phyloP scores from a whole-genome alignment of 2,329 filamentous ascomycete genomes.

The Aspergillus caelatus region DNA sequence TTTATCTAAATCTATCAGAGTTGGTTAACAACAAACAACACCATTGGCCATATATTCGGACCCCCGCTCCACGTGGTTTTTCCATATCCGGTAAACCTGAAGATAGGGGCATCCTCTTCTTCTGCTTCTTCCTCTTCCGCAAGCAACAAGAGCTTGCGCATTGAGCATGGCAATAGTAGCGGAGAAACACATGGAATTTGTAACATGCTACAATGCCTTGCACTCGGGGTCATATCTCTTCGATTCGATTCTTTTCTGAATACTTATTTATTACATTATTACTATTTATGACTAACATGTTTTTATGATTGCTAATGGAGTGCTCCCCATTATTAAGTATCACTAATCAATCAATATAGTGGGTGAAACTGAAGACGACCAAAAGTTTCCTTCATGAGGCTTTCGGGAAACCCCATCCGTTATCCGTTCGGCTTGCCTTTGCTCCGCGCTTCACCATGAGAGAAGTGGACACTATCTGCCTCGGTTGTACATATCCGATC shows the following conservation, averaged over 20 bases:
- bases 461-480: not conserved
- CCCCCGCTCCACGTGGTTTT: not conserved
- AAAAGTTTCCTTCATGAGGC: too few species aligned
- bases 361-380: not conserved
- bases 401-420: not conserved
- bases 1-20: too few species aligned
- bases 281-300: not conserved
- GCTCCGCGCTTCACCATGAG: not conserved
- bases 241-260: not conserved
- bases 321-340: not conserved
- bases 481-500: not conserved
- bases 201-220: too few species aligned
- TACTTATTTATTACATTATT: not conserved
- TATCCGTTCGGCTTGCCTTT: not conserved
- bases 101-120: not conserved
- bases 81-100: not conserved
- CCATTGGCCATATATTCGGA: not conserved
- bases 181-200: too few species aligned
- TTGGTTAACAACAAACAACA: too few species aligned
- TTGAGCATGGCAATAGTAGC: not conserved
- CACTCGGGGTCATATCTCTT: not conserved
- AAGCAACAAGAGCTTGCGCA: conserved; percentile 1
- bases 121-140: too few species aligned
- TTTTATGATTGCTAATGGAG: not conserved
- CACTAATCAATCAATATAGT: not conserved